phyloP scores from a whole-genome alignment of 495 filamentous ascomycete genomes.

The Hypoxylon rickii region DNA sequence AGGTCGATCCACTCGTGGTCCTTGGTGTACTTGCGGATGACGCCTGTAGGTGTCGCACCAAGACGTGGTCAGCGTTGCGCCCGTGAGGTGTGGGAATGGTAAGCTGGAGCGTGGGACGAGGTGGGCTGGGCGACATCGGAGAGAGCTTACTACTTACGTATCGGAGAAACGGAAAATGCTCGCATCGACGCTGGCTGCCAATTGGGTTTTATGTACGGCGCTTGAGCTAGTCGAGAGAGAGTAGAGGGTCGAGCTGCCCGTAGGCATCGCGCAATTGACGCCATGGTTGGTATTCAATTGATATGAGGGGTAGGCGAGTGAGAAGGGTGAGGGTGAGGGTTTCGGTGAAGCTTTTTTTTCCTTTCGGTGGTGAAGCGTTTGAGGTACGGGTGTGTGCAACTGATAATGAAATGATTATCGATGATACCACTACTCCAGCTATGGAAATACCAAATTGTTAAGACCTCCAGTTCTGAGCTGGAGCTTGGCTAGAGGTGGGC shows the following conservation, averaged over 20 bases:
- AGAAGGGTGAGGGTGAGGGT: not conserved
- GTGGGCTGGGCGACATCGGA: constrained; percentile 37
- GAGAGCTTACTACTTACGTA: constrained; percentile 44
- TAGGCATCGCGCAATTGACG: constrained; percentile 55
- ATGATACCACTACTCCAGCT: constrained; percentile 23
- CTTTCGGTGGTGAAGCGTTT: not conserved
- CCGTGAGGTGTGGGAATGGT: not conserved
- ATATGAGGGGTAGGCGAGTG: not conserved
- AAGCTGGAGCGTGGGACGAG: not conserved
- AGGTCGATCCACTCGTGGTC: constrained; percentile 99
- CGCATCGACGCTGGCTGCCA: constrained; percentile 39
- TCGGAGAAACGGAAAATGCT: constrained; percentile 49
- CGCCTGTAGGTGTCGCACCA: constrained; percentile 38
- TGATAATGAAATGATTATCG: constrained; percentile 13
- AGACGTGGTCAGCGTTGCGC: constrained; percentile 8
- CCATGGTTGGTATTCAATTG: constrained; percentile 41
- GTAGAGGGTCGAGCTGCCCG: constrained; percentile 48
- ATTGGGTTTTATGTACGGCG: constrained; percentile 38
- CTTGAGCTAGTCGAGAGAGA: constrained; percentile 42
- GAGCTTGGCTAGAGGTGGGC: too few relatives aligned
- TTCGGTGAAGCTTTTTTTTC: constrained; percentile 17
- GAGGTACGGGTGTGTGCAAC: constrained; percentile 7
- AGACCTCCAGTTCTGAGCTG: too few relatives aligned
- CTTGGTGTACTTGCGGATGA: constrained; percentile 87
- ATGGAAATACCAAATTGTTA: constrained; percentile 11